Conservation (phyloP, 768 basidiomycete species). For the Artomyces pyxidatus region DNA sequence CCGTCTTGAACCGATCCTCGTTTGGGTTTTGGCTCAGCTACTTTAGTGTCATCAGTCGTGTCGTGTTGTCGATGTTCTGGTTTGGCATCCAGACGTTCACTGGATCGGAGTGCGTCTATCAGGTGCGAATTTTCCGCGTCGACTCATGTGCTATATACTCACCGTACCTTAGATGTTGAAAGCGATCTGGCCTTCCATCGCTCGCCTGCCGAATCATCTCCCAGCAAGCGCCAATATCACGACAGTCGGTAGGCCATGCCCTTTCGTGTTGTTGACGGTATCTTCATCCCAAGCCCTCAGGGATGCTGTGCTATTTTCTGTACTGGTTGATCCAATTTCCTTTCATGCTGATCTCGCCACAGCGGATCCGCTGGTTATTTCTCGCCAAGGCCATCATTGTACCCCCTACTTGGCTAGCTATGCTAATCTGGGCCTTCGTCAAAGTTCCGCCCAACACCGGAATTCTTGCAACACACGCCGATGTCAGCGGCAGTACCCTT, state of each 20-base stretch:
- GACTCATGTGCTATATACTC: constrained; percentile 11
- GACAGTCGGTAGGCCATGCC: constrained; percentile 42
- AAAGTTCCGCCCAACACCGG: constrained; percentile 48
- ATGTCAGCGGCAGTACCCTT: constrained; percentile 42
- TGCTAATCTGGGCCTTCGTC: constrained; percentile 75
- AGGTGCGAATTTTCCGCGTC: constrained; percentile 23
- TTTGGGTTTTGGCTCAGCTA: constrained; percentile 90
- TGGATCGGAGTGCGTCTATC: constrained; percentile 70
- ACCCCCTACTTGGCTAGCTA: constrained; percentile 56
- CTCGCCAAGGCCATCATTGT: constrained; percentile 45
- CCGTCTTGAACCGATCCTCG: constrained; percentile 74
- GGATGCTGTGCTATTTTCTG: constrained; percentile 68
- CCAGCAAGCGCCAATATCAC: constrained; percentile 53
- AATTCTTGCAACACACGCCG: constrained; percentile 44
- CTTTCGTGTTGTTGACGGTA: constrained; percentile 17
- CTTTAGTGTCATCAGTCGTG: constrained; percentile 73
- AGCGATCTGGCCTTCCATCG: constrained; percentile 74
- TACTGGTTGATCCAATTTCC: constrained; percentile 76
- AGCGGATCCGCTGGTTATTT: constrained; percentile 72
- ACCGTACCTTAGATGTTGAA: constrained; percentile 57
- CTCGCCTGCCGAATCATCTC: constrained; percentile 56
- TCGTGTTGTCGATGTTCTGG: constrained; percentile 77
- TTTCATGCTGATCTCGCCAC: constrained; percentile 68
- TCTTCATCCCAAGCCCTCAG: constrained; percentile 34
- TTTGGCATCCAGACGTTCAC: constrained; percentile 57